Conservation (phyloP, 495 filamentous ascomycete genomes). For the Neurospora sp. region DNA sequence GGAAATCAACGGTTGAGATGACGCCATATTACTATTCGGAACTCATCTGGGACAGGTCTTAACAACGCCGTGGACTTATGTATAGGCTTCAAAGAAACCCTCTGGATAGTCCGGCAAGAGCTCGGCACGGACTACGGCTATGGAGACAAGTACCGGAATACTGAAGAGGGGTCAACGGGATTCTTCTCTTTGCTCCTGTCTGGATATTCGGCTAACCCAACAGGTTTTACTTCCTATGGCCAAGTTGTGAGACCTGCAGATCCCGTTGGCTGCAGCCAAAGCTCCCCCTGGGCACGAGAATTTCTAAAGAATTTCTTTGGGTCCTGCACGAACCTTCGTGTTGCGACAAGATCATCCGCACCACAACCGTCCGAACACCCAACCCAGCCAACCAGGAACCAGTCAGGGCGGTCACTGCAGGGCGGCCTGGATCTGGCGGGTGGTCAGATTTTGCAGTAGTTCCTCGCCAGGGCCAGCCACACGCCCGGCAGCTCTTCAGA, state of each 20-base stretch:
- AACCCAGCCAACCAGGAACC: neutral
- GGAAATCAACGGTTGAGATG: neutral
- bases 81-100: neutral
- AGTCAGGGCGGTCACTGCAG: neutral
- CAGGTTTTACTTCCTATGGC: neutral
- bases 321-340: slow-evolving; percentile 7
- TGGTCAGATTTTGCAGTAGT: neutral
- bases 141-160: neutral
- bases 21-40: neutral
- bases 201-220: neutral
- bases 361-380: neutral
- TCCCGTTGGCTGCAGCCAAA: slow-evolving; percentile 2
- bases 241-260: slow-evolving; percentile 7
- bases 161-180: neutral
- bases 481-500: neutral
- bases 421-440: neutral
- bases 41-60: neutral
- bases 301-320: slow-evolving; percentile 1
- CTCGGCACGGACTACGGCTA: neutral
- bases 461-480: neutral
- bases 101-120: neutral
- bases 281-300: slow-evolving; percentile 8
- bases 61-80: neutral
- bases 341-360: slow-evolving; percentile 5
- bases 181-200: neutral